These are phyloP conservation scores for Xylaria sp. DNA, from an alignment of 2,329 filamentous ascomycete species.

Conservation along the genomic window DNA sequence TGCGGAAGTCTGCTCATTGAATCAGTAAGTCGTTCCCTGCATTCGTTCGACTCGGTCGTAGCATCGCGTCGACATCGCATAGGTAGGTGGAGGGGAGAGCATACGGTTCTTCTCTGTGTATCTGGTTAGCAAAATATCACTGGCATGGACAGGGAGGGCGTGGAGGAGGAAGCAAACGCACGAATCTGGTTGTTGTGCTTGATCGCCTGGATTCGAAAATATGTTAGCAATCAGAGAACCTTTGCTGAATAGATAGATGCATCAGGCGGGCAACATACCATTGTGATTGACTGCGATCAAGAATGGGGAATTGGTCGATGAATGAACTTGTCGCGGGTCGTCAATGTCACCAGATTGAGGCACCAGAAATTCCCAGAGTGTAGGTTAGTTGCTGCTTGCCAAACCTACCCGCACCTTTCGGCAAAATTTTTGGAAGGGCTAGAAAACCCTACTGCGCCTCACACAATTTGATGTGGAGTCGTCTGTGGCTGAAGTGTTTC, in stretches of 20 bases:
- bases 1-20: slow-evolving; percentile 75
- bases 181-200: slow-evolving; percentile 98
- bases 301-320: slow-evolving; percentile 39
- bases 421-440: slow-evolving; percentile 39
- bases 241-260: slow-evolving; percentile 13
- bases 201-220: slow-evolving; percentile 68
- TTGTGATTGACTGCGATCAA: slow-evolving; percentile 50
- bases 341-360: slow-evolving; percentile 34
- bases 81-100: slow-evolving; percentile 31
- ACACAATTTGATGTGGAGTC: not conserved
- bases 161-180: slow-evolving; percentile 9
- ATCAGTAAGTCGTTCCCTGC: slow-evolving; percentile 32
- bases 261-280: slow-evolving; percentile 24
- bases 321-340: slow-evolving; percentile 30
- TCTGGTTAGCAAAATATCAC: slow-evolving; percentile 6
- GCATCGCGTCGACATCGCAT: slow-evolving; percentile 1
- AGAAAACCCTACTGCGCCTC: slow-evolving; percentile 38
- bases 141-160: not conserved
- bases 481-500: not conserved
- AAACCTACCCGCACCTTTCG: slow-evolving; percentile 29
- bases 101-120: slow-evolving; percentile 72
- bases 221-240: slow-evolving; percentile 27
- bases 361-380: slow-evolving; percentile 33
- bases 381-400: slow-evolving; percentile 11
- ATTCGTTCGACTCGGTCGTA: slow-evolving; percentile 7